Evolutionary conservation across 108 stramenopile genomes (phyloP).

Genomic region (Cyclotella sp.): DNA sequence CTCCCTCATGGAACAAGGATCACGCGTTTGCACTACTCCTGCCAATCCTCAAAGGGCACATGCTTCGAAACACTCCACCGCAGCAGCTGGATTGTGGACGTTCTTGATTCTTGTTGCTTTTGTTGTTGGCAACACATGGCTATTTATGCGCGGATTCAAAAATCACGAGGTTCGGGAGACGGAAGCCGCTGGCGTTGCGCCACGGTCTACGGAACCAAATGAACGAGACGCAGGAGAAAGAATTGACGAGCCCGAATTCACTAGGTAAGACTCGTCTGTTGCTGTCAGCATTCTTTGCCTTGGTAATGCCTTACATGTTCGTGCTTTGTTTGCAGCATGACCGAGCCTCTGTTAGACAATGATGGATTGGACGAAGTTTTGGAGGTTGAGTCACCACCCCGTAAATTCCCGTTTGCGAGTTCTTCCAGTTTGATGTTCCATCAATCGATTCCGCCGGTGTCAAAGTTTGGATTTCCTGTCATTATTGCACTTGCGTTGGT

Average conservation of each 20-base stretch:
- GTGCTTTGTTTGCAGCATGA: constrained; percentile 12
- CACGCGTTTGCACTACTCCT: constrained; percentile 32
- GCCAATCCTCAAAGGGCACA: constrained; percentile 35
- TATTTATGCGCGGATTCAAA: constrained; percentile 41
- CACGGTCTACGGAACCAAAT: background rate
- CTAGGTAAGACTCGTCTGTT: constrained; percentile 18
- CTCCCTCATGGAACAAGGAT: constrained; percentile 15
- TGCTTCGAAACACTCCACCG: constrained; percentile 16
- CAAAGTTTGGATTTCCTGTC: constrained; percentile 42
- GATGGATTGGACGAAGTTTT: constrained; percentile 45
- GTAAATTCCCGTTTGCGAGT: constrained; percentile 47
- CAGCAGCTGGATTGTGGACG: constrained; percentile 44
- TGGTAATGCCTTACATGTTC: background rate
- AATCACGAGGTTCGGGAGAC: background rate
- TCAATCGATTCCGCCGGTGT: constrained; percentile 32
- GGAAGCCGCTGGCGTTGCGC: background rate
- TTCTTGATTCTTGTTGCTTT: constrained; percentile 42
- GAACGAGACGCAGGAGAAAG: background rate
- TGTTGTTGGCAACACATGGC: constrained; percentile 37
- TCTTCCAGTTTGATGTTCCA: constrained; percentile 55
- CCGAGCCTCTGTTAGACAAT: constrained; percentile 37
- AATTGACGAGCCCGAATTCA: background rate
- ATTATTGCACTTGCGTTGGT: constrained; percentile 27
- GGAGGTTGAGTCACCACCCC: constrained; percentile 43
- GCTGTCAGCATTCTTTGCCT: background rate